Evolutionary conservation across 805 yeast genomes (phyloP).

Genomic region (Naumovozyma castellii): DNA sequence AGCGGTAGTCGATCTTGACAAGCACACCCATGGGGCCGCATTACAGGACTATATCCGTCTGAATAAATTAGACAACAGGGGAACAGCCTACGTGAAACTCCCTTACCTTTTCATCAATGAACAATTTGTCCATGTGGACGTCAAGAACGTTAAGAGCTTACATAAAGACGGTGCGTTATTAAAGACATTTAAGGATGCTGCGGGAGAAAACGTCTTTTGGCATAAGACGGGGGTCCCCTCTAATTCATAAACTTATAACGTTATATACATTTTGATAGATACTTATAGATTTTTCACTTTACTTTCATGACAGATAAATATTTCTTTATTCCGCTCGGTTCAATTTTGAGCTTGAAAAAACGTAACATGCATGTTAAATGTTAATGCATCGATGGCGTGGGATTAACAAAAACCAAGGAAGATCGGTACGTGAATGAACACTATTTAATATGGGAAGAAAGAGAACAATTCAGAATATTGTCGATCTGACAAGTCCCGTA

Average conservation of each 20-base stretch:
- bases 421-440: too few species aligned
- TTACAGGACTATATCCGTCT: conserved; percentile 53
- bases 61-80: conserved; percentile 4
- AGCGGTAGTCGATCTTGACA: conserved; percentile 67
- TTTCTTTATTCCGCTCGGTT: too few species aligned
- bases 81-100: not conserved
- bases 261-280: not conserved
- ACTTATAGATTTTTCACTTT: not conserved
- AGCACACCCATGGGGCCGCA: conserved; percentile 59
- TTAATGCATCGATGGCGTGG: too few species aligned
- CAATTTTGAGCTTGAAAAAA: too few species aligned
- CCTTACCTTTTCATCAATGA: conserved; percentile 25
- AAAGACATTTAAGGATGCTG: conserved; percentile 11
- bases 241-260: conserved; percentile 10
- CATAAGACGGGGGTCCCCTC: conserved; percentile 19
- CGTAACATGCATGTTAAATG: too few species aligned
- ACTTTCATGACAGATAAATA: too few species aligned
- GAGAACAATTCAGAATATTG: too few species aligned
- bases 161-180: conserved; percentile 14
- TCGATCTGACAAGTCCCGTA: too few species aligned
- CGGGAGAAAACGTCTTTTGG: conserved; percentile 15
- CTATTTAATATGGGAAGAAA: too few species aligned
- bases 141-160: conserved; percentile 8
- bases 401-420: too few species aligned
- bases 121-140: conserved; percentile 12